Evolutionary conservation across 1,284 basidiomycete species (phyloP), one percentile per base, ranked within the genome.

Genomic region (Sporisorium reilianum): DNA sequence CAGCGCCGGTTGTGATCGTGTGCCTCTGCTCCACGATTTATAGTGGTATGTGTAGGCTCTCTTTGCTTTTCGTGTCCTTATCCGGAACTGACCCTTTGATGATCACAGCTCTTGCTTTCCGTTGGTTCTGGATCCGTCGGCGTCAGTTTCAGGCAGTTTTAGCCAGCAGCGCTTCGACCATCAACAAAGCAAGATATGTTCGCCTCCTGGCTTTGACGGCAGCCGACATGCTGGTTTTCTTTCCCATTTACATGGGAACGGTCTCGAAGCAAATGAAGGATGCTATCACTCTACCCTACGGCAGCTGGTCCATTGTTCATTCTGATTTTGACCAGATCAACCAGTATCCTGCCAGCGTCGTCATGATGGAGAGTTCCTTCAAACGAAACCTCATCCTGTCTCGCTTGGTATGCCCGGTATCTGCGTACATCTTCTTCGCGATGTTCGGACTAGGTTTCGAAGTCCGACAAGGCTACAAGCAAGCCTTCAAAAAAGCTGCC

Each of bases 121-220:
- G 63, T 42, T 65, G 63, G 63, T 65, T 65, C 36, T 58, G 50
- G 55, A 50, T 65, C 20, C 63, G 63, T 38, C 49, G 55, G 20
- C 55, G 63, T 18, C 63, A 65, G 44, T 65, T 65, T 20, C 55
- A 55, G 25, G 63, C 63, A 8, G 63, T 59, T 12, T 25, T 65
- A n/a, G 51, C 50, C 1, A 58, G 55, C 45, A 58, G 46, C 20
- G 55, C 63, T 11, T 55, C 63, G 42, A 49, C 34, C 6, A 45
- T 65, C 30, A 65, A 54, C 51, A 48, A 38, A 26, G 50, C 55
- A 5, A 34, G 52, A 14, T 65, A 65, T n/a, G 16, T 65, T 18
- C 23, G 56, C 0, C 50, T 65, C n/a, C 50, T 65, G 5, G 5
- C 25, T 18, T 50, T 65, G 7, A 58, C 63, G 11, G 55, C 45